Conservation (phyloP, 768 basidiomycete species). For the Tulasnella sp. region DNA sequence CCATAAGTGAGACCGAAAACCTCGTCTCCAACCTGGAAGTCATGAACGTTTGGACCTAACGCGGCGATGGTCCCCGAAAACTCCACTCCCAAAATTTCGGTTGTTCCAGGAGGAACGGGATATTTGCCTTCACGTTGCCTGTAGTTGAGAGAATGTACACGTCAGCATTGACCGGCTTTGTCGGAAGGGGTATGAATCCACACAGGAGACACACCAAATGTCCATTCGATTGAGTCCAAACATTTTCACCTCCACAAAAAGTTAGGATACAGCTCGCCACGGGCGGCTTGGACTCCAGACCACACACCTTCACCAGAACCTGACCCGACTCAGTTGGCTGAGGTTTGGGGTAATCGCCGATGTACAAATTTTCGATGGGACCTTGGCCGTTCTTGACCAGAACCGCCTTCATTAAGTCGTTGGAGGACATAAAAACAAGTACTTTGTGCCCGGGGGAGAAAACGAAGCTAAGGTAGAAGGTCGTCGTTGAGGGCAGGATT, state of each 20-base stretch:
- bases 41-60: constrained; percentile 43
- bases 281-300: background rate
- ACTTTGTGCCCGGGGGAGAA: background rate
- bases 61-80: constrained; percentile 63
- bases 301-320: constrained; percentile 69
- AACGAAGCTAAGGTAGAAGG: background rate
- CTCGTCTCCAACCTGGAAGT: constrained; percentile 58
- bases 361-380: constrained; percentile 64
- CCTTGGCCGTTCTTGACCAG: constrained; percentile 70
- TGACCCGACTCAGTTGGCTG: constrained; percentile 42
- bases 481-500: background rate
- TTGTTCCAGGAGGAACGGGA: constrained; percentile 67
- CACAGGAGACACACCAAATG: constrained; percentile 35
- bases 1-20: constrained; percentile 75
- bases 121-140: constrained; percentile 40
- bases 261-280: background rate
- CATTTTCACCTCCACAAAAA: constrained; percentile 49
- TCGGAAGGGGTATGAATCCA: too few species aligned
- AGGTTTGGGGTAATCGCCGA: constrained; percentile 65
- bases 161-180: too few species aligned
- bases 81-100: constrained; percentile 76
- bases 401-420: constrained; percentile 59
- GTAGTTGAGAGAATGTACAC: background rate
- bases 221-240: constrained; percentile 93
- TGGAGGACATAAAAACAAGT: background rate